A percentile compares a stretch with the other conserved stretches of the same genome.
Evolutionary conservation across 2,329 filamentous ascomycete species (phyloP).

Genomic region (Endoconidiophora laricicola): DNA sequence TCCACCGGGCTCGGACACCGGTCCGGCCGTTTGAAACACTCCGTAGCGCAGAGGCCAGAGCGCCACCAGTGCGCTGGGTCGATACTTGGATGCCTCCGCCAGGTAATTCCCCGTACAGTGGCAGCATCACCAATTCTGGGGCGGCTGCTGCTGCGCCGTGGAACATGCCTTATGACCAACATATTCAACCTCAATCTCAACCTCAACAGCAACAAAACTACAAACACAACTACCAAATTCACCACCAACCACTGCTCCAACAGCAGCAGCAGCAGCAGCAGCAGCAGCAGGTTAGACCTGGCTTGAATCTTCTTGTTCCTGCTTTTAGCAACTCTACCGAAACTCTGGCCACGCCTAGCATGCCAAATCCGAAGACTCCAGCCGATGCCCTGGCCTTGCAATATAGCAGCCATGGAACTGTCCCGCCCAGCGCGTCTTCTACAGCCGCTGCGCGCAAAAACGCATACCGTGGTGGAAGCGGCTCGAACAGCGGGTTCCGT

Average conservation of each 20-base stretch:
- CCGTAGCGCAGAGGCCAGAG: constrained; percentile 7
- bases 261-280: neutral
- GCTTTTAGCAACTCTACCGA: constrained; percentile 10
- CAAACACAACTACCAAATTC: no score
- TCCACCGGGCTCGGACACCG: no score
- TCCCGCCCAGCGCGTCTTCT: neutral
- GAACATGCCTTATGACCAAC: no score
- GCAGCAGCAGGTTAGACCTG: neutral
- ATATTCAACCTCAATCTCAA: no score
- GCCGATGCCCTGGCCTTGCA: constrained; percentile 3
- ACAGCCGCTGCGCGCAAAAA: neutral
- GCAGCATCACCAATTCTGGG: neutral
- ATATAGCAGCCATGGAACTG: neutral
- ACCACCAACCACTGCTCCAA: neutral
- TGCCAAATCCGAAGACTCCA: constrained; percentile 10
- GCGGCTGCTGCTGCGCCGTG: no score
- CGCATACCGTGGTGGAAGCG: no score
- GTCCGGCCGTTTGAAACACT: constrained; percentile 8
- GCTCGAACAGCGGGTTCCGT: no score
- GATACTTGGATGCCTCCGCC: constrained; percentile 12
- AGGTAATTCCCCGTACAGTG: neutral
- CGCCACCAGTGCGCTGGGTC: constrained; percentile 9
- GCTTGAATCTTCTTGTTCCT: constrained; percentile 11
- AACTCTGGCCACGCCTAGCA: constrained; percentile 10
- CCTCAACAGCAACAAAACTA: no score